A percentile compares a stretch with the other conserved stretches of the same genome.
phyloP scores from a whole-genome alignment of 1,139 yeast genomes.

The Saccharomyces pastorianus region DNA sequence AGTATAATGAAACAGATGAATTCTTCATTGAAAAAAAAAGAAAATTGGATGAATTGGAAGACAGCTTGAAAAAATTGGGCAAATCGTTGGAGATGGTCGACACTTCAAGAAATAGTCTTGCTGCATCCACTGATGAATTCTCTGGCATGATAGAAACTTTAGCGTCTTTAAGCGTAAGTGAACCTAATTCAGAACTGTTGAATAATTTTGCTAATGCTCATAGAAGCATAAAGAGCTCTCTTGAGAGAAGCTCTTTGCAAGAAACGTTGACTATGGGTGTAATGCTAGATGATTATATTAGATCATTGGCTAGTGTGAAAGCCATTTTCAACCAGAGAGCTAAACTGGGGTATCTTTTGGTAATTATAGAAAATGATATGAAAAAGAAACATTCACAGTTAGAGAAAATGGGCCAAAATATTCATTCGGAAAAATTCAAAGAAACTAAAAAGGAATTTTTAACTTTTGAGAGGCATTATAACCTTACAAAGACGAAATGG shows the following conservation, averaged over 20 bases:
- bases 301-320: too few species aligned
- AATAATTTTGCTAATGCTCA: slow-evolving; percentile 68
- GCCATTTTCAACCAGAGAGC: slow-evolving; percentile 21
- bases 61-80: slow-evolving; percentile 60
- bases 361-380: slow-evolving; percentile 44
- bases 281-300: too few species aligned
- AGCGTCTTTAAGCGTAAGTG: slow-evolving; percentile 69
- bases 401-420: slow-evolving; percentile 43
- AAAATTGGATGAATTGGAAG: slow-evolving; percentile 65
- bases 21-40: slow-evolving; percentile 63
- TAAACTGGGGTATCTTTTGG: slow-evolving; percentile 55
- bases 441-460: slow-evolving; percentile 50
- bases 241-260: slow-evolving; percentile 69
- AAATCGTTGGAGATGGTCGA: slow-evolving; percentile 70
- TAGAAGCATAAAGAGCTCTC: slow-evolving; percentile 57
- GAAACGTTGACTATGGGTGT: too few species aligned
- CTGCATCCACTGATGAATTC: slow-evolving; percentile 58
- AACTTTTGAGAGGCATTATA: slow-evolving; percentile 30
- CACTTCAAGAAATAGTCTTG: slow-evolving; percentile 66
- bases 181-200: slow-evolving; percentile 52
- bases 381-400: slow-evolving; percentile 39
- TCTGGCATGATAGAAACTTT: slow-evolving; percentile 47
- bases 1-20: slow-evolving; percentile 70
- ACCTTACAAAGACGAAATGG: slow-evolving; percentile 41
- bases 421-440: slow-evolving; percentile 57